phyloP scores from a whole-genome alignment of 2,329 filamentous ascomycete species.

The Pseudocercospora vitis region DNA sequence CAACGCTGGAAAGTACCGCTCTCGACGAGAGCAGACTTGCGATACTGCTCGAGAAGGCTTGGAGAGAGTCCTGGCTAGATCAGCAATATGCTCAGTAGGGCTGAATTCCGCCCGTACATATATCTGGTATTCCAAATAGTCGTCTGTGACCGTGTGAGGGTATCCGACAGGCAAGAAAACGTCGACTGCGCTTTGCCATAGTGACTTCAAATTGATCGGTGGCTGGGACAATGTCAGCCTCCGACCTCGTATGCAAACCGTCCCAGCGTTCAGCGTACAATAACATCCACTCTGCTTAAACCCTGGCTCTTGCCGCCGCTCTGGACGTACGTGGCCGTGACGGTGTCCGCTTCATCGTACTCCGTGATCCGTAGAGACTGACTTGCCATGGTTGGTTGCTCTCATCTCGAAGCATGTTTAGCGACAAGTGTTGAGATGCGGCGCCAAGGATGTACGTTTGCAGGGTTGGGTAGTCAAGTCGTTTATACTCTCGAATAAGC shows the following conservation, averaged over 20 bases:
- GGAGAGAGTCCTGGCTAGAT: slow-evolving; percentile 65
- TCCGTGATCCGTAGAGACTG: slow-evolving; percentile 37
- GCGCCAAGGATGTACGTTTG: not conserved
- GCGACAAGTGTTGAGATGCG: not conserved
- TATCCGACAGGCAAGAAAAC: slow-evolving; percentile 87
- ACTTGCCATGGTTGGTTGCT: slow-evolving; percentile 17
- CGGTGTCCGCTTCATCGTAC: slow-evolving; percentile 53
- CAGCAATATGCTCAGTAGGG: not conserved
- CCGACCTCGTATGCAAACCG: not conserved
- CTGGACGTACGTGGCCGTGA: slow-evolving; percentile 52
- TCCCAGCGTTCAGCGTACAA: slow-evolving; percentile 34
- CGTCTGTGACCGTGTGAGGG: slow-evolving; percentile 78
- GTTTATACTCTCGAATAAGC: not conserved
- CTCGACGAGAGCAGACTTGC: slow-evolving; percentile 76
- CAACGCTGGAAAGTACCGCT: slow-evolving; percentile 75
- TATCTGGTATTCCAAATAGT: slow-evolving; percentile 76
- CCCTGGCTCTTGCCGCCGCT: slow-evolving; percentile 32
- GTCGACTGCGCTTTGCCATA: slow-evolving; percentile 55
- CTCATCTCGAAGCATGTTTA: not conserved
- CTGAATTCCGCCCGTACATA: slow-evolving; percentile 54
- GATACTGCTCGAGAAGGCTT: slow-evolving; percentile 82
- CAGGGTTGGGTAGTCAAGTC: not conserved
- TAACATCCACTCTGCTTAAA: slow-evolving; percentile 48
- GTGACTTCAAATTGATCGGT: slow-evolving; percentile 26
- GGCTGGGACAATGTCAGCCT: slow-evolving; percentile 14